Evolutionary conservation across 106 monocot genomes (phyloP), one percentile per base, ranked within the genome.

Genomic region (Agapanthus africanus): DNA sequence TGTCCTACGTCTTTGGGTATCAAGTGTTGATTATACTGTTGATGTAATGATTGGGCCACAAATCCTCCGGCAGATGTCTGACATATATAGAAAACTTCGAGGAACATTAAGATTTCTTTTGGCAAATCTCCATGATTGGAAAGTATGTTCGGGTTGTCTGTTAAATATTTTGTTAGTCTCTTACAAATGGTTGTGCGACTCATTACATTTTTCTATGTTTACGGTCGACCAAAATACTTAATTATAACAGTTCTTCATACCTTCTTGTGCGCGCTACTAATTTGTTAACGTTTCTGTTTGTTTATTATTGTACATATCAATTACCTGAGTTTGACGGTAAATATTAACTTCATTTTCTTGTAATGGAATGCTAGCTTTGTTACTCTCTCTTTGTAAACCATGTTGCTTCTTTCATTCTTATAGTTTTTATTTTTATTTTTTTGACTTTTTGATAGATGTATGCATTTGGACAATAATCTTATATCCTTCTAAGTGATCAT

Each of bases 41-140:
- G 97, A 99, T 83, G 97, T 99, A 11, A n/a, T 99, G 84, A 83
- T 99, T 77, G 97, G 97, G 26, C 81, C 89, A 41, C 97, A 99
- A 67, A 71, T 90, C 37, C 84, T 99, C 16, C 88, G 92, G 22
- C 97, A 99, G 71, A 92, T 99, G 87, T 89, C 92, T 74, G 97
- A 99, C 65, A 87, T 90, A 61, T 99, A 99, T 54, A 87, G 97
- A 74, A 99, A 99, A 63, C 70, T 99, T 22, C 73, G 97, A 44
- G 97, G 97, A 66, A 99, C 97, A 27, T 64, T 99, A 70, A 71
- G 97, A 33, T 99, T 85, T 88, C 79, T 99, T 22, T 77, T 99
- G 72, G 86, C 97, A 67, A 99, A 99, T 87, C 80, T 99, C 28
- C 97, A 99, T 84, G 97, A 99, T 49, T 99, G 97, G 97, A 90